Evolutionary conservation across 1,284 basidiomycete species (phyloP), one percentile per base, ranked within the genome.

Genomic region (Mycosarcoma mackinlayi): DNA sequence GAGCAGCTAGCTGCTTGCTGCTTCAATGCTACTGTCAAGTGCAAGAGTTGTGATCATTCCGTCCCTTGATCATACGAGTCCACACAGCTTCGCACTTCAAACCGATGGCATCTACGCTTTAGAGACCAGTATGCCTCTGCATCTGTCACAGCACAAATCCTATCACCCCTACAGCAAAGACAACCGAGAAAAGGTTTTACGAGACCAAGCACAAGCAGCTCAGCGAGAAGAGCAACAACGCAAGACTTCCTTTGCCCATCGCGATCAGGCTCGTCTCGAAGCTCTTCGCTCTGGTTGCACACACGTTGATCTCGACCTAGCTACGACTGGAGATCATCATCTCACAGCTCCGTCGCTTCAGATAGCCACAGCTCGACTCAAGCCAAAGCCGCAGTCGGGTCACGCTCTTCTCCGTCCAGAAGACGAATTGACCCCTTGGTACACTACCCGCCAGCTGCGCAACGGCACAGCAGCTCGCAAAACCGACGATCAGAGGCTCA

Each of bases 391-490:
- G 24, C 31, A 13, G 10, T 28, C 53, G 6, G 50, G 62, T 10
- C 50, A 58, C 39, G 27, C 62, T 9, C 56, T 63, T n/a, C 56
- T 49, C 14, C 49, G 55, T 11, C 66, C 48, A 3, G 39, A 56
- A 19, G 57, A 61, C 52, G 78, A 81, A 47, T 57, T 77, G 9
- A 51, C 69, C 3, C 75, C 79, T 1, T 81, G 79, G 79, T 81
- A 79, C 33, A 54, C 56, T 13, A 57, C 21, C 11, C 19, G 52
- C 2, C 53, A 75, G 10, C 54, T 77, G 16, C 45, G 61, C 30
- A 71, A 64, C 52, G 77, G 73, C 16, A 34, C 59, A 34, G 73
- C 78, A 23, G 28, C 53, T 21, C 52, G 56, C 9, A 78, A 72
- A 51, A 55, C 67, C 3, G 52, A 63, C 6, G 73, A 80, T 14